Percentiles rank a stretch among this genome's conserved stretches.
These are phyloP conservation scores for Mycena kentingensis DNA, from an alignment of 768 basidiomycete species.

Conservation along the genomic window DNA sequence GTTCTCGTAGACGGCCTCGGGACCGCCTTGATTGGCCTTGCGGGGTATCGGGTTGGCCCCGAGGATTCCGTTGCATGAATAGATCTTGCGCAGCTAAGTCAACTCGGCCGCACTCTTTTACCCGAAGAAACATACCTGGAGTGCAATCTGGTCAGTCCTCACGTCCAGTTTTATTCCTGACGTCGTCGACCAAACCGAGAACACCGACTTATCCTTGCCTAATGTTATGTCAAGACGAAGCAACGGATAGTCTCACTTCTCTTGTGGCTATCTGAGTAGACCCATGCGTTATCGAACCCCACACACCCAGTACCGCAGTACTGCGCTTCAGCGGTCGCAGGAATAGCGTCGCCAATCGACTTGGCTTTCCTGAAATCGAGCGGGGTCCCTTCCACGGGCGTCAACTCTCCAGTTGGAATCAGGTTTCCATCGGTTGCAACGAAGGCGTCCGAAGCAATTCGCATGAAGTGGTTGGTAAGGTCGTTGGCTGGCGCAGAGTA, in stretches of 20 bases:
- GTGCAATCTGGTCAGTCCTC: conserved; percentile 46
- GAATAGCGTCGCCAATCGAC: conserved; percentile 41
- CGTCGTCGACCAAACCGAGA: conserved; percentile 47
- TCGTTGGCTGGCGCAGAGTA: conserved; percentile 42
- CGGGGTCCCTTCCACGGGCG: conserved; percentile 38
- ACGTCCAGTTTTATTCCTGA: conserved; percentile 51
- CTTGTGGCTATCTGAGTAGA: too few relatives aligned
- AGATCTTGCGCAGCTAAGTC: conserved; percentile 30
- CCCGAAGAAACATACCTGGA: too few relatives aligned
- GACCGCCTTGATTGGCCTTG: conserved; percentile 46
- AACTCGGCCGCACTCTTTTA: conserved; percentile 8
- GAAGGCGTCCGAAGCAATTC: conserved; percentile 40
- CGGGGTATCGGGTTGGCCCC: conserved; percentile 42
- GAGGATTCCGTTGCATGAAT: conserved; percentile 44
- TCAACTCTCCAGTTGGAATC: conserved; percentile 44
- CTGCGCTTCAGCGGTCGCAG: conserved; percentile 34
- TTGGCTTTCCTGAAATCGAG: conserved; percentile 47
- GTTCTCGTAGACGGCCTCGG: conserved; percentile 33
- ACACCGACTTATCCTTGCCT: conserved; percentile 29
- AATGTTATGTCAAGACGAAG: too few relatives aligned
- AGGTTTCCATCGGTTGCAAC: conserved; percentile 42
- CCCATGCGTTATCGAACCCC: conserved; percentile 51
- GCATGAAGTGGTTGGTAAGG: conserved; percentile 37
- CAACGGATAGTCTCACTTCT: too few relatives aligned
- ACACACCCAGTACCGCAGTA: conserved; percentile 47